A percentile compares a stretch with the other conserved stretches of the same genome.
Conservation (phyloP, 2,329 filamentous ascomycete genomes). For the Clarireedia homoeocarpa region DNA sequence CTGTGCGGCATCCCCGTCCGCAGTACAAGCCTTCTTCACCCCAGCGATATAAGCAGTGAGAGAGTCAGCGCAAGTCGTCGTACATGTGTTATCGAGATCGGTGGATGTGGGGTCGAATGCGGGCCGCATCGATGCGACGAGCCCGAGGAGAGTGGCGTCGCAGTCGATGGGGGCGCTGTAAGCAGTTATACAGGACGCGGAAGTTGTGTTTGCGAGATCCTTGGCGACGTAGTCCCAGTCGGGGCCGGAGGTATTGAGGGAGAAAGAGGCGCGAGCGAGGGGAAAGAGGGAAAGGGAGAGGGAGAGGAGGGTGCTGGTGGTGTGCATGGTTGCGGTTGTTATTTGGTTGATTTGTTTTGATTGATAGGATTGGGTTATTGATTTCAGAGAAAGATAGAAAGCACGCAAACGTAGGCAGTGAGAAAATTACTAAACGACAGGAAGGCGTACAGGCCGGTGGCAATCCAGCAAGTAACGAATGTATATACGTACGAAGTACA, state of each 20-base stretch:
- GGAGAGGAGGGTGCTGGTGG: not conserved
- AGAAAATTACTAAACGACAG: too few species aligned
- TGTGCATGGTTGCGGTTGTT: too few species aligned
- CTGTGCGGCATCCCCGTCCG: constrained; percentile 24
- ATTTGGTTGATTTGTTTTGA: too few species aligned
- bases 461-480: too few species aligned
- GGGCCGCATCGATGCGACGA: constrained; percentile 27
- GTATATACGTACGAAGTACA: too few species aligned
- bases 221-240: constrained; percentile 29
- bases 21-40: constrained; percentile 22
- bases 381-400: too few species aligned
- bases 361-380: too few species aligned
- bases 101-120: constrained; percentile 21
- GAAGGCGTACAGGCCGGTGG: too few species aligned
- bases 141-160: constrained; percentile 24
- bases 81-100: constrained; percentile 25
- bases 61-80: constrained; percentile 22
- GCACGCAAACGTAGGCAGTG: too few species aligned
- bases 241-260: constrained; percentile 25
- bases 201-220: constrained; percentile 27
- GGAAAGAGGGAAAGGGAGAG: not conserved
- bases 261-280: constrained; percentile 14
- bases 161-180: constrained; percentile 28
- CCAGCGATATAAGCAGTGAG: constrained; percentile 23
- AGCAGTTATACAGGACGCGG: constrained; percentile 26